These are phyloP conservation scores for Ophiorrhiza pumila DNA, from an alignment of 257 asterid genomes.

Conservation along the genomic window DNA sequence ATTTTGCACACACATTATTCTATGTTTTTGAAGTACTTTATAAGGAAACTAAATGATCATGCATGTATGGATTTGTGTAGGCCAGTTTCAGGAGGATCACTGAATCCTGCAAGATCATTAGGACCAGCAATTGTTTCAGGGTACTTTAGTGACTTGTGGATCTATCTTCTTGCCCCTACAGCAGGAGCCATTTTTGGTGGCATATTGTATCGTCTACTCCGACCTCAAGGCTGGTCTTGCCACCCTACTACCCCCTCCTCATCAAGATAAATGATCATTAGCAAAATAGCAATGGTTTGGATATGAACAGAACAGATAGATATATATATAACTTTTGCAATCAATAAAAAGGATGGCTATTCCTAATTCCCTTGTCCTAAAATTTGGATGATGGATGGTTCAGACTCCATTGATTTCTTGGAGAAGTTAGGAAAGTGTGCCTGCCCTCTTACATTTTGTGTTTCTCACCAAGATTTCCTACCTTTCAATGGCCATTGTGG, in stretches of 20 bases:
- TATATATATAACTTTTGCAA: too few species aligned
- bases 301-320: too few species aligned
- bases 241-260: conserved; percentile 11
- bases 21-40: not conserved
- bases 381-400: too few species aligned
- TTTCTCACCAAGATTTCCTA: too few species aligned
- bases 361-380: too few species aligned
- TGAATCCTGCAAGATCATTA: conserved; percentile 93
- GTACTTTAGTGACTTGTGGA: conserved; percentile 63
- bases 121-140: conserved; percentile 87
- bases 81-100: conserved; percentile 87
- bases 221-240: conserved; percentile 84
- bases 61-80: conserved; percentile 24
- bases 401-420: too few species aligned
- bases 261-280: not conserved
- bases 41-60: too few species aligned
- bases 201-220: conserved; percentile 48
- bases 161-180: conserved; percentile 73
- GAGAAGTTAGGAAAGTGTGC: too few species aligned
- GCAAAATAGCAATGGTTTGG: too few species aligned
- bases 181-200: conserved; percentile 70
- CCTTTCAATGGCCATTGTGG: too few species aligned
- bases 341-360: too few species aligned
- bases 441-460: too few species aligned
- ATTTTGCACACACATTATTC: not conserved